Conservation (phyloP, 2,329 filamentous ascomycete species). For the Xylariaceae sp. region DNA sequence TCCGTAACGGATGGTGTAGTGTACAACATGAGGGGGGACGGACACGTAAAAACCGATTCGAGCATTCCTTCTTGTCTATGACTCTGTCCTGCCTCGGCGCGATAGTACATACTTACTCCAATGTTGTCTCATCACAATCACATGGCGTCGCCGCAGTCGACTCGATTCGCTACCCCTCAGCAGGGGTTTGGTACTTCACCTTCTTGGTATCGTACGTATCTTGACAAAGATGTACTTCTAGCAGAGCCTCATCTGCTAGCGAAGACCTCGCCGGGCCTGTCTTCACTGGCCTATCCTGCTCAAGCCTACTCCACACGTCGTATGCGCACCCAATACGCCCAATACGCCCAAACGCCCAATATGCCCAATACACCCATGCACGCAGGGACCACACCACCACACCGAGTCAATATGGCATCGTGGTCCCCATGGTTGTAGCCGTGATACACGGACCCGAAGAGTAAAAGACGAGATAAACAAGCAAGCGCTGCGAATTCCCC, state of each 20-base stretch:
- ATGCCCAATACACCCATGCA: background rate
- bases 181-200: background rate
- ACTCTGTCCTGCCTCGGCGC: too few relatives aligned
- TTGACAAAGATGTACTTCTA: conserved; percentile 15
- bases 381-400: background rate
- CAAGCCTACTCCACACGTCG: conserved; percentile 18
- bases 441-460: conserved; percentile 2
- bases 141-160: too few relatives aligned
- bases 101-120: too few relatives aligned
- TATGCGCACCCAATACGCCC: background rate
- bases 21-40: too few relatives aligned
- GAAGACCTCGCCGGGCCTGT: conserved; percentile 10
- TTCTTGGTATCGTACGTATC: background rate
- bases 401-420: background rate
- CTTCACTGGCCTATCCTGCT: conserved; percentile 7
- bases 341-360: too few relatives aligned
- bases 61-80: too few relatives aligned
- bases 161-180: too few relatives aligned
- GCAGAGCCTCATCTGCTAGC: conserved; percentile 29
- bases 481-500: background rate
- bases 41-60: too few relatives aligned
- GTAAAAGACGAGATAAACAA: background rate
- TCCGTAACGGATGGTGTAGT: too few relatives aligned
- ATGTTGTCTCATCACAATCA: too few relatives aligned
- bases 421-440: conserved; percentile 3